Conservation (phyloP, 1,139 yeast genomes). For the Scheffersomyces stambukii region DNA sequence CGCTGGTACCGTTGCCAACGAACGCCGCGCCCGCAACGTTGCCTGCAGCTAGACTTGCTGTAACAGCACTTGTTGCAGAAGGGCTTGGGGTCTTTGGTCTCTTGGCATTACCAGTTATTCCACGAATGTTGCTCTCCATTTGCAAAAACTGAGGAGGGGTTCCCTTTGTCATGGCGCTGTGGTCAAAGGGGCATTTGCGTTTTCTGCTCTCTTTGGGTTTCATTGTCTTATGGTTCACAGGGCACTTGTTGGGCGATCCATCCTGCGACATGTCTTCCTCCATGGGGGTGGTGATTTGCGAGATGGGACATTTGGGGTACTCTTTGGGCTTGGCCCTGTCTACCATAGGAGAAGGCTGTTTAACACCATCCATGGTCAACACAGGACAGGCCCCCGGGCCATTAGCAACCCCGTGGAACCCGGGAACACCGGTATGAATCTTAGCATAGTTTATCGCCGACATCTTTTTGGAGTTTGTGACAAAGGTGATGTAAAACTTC, state of each 20-base stretch:
- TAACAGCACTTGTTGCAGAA: conserved; percentile 2
- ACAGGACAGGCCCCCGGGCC: conserved; percentile 11
- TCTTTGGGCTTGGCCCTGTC: too few species aligned
- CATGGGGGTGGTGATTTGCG: conserved; percentile 26
- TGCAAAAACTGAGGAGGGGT: conserved; percentile 14
- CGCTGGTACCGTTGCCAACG: too few species aligned
- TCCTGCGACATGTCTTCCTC: conserved; percentile 10
- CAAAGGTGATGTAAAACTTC: conserved; percentile 38
- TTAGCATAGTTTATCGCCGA: conserved; percentile 28
- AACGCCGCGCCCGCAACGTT: conserved; percentile 1
- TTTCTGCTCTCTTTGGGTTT: conserved; percentile 4
- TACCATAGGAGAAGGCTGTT: conserved; percentile 3
- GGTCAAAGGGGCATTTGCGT: conserved; percentile 34
- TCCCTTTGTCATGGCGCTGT: conserved; percentile 15
- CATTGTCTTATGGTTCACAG: conserved; percentile 2
- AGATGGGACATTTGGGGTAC: conserved; percentile 26
- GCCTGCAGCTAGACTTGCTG: conserved; percentile 1
- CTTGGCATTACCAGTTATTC: too few species aligned
- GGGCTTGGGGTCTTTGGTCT: conserved; percentile 9
- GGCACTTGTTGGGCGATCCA: conserved; percentile 3
- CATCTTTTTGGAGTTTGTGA: conserved; percentile 27
- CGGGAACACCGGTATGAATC: conserved; percentile 33
- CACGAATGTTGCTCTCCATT: conserved; percentile 27
- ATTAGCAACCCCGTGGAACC: conserved; percentile 16
- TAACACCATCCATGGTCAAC: conserved; percentile 4